These are phyloP conservation scores for Aspergillus incahuasiensis DNA, from an alignment of 495 filamentous ascomycete genomes.

Conservation along the genomic window DNA sequence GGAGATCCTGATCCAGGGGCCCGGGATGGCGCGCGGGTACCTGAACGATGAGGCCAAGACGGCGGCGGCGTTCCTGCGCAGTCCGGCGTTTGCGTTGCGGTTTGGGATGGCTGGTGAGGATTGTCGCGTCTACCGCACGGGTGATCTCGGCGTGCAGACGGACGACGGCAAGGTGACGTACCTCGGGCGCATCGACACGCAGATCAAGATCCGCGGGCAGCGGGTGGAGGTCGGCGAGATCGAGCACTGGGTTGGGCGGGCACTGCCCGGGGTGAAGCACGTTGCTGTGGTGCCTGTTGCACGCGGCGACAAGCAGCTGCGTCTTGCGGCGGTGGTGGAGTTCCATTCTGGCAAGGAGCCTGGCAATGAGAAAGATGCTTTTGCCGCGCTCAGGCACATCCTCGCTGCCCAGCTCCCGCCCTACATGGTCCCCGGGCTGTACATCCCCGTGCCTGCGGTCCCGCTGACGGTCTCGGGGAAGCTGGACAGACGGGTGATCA, in stretches of 20 bases:
- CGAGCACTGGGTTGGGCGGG: not conserved
- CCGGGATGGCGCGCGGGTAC: conserved; percentile 5
- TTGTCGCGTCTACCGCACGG: conserved; percentile 2
- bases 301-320: not conserved
- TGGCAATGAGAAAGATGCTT: not conserved
- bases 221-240: conserved; percentile 12
- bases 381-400: not conserved
- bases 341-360: not conserved
- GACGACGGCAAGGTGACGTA: not conserved
- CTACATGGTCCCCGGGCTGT: not conserved
- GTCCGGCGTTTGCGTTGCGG: not conserved
- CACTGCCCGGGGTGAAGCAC: not conserved
- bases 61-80: not conserved
- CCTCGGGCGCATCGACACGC: conserved; percentile 6
- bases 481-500: not conserved
- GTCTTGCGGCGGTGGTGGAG: not conserved
- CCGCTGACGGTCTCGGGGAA: not conserved
- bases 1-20: conserved; percentile 10
- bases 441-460: not conserved
- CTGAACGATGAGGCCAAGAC: conserved; percentile 1
- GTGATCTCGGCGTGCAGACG: conserved; percentile 1
- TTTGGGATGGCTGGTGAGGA: not conserved
- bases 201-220: conserved; percentile 13
- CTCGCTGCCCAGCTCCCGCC: not conserved
- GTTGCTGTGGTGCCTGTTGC: not conserved